Conservation (phyloP, 805 yeast genomes). For the Candida golubevii region DNA sequence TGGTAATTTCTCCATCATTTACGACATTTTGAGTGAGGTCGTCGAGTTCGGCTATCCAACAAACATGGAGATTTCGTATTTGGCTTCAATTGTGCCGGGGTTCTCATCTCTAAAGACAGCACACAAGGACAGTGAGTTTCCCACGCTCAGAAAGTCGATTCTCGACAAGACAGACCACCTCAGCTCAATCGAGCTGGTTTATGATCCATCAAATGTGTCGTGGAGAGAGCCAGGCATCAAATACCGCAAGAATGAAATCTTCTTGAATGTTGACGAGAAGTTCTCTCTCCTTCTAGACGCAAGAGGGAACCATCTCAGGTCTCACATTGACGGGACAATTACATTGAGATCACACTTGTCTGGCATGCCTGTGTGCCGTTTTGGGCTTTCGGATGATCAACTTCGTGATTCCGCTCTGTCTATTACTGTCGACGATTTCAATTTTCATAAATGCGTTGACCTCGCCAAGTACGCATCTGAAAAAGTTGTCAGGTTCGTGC, state of each 20-base stretch:
- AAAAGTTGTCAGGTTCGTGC: slow-evolving; percentile 64
- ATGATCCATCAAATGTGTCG: slow-evolving; percentile 33
- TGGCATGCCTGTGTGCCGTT: slow-evolving; percentile 80
- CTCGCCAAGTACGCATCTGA: slow-evolving; percentile 63
- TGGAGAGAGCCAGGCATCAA: slow-evolving; percentile 73
- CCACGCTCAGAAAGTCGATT: slow-evolving; percentile 5
- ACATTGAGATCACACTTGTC: slow-evolving; percentile 65
- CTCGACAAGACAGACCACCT: slow-evolving; percentile 6
- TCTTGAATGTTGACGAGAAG: slow-evolving; percentile 70
- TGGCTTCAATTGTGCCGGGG: slow-evolving; percentile 16
- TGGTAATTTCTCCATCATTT: slow-evolving; percentile 63
- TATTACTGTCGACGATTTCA: slow-evolving; percentile 68
- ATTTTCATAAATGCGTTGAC: slow-evolving; percentile 84
- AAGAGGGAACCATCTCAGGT: slow-evolving; percentile 58
- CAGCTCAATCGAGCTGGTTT: slow-evolving; percentile 10
- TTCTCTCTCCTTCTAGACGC: slow-evolving; percentile 66
- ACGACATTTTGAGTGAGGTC: slow-evolving; percentile 74
- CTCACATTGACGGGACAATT: slow-evolving; percentile 75
- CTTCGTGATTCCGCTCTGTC: slow-evolving; percentile 19
- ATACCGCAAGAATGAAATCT: slow-evolving; percentile 78
- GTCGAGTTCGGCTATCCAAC: slow-evolving; percentile 78
- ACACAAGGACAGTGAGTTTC: not conserved
- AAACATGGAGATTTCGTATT: slow-evolving; percentile 44
- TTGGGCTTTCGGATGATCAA: slow-evolving; percentile 64
- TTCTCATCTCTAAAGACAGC: slow-evolving; percentile 6